These are phyloP conservation scores for Diaporthe velutina DNA, from an alignment of 2,329 filamentous ascomycete species.

Conservation along the genomic window DNA sequence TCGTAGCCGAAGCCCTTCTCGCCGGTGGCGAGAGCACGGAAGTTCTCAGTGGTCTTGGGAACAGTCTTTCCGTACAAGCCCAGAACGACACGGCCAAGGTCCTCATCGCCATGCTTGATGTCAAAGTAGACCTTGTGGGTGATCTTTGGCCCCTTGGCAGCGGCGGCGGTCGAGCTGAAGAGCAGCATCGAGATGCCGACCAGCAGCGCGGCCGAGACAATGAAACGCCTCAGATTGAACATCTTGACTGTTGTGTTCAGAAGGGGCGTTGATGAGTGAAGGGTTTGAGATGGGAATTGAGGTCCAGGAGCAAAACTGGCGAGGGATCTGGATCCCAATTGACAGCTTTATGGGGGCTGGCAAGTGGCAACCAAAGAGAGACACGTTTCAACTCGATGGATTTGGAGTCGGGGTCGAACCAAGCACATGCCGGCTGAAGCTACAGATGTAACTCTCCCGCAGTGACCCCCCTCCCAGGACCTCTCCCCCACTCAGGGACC, in stretches of 20 bases:
- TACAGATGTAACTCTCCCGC: slow-evolving; percentile 32
- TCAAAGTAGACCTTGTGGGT: slow-evolving; percentile 96
- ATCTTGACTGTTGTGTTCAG: slow-evolving; percentile 62
- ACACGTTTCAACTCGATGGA: slow-evolving; percentile 38
- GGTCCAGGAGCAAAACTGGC: slow-evolving; percentile 1
- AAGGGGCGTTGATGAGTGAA: slow-evolving; percentile 4
- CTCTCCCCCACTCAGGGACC: slow-evolving; percentile 25
- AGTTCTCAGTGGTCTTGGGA: slow-evolving; percentile 81
- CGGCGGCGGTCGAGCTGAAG: slow-evolving; percentile 80
- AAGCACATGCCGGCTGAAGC: slow-evolving; percentile 37
- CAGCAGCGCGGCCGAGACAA: slow-evolving; percentile 81
- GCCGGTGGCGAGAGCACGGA: slow-evolving; percentile 84
- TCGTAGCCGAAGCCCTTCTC: slow-evolving; percentile 90
- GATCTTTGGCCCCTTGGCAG: slow-evolving; percentile 91
- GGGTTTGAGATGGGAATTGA: slow-evolving; percentile 9
- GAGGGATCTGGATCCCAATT: slow-evolving; percentile 17
- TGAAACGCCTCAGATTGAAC: slow-evolving; percentile 79
- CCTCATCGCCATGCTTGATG: slow-evolving; percentile 80
- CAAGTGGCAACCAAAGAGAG: slow-evolving; percentile 32
- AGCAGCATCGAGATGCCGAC: slow-evolving; percentile 80
- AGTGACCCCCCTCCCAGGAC: slow-evolving; percentile 1
- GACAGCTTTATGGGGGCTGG: slow-evolving; percentile 35
- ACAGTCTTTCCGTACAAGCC: slow-evolving; percentile 91
- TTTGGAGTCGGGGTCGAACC: slow-evolving; percentile 21
- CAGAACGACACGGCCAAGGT: slow-evolving; percentile 81